These are phyloP conservation scores for Wickerhamomyces canadensis DNA, from an alignment of 805 yeast species.

Conservation along the genomic window DNA sequence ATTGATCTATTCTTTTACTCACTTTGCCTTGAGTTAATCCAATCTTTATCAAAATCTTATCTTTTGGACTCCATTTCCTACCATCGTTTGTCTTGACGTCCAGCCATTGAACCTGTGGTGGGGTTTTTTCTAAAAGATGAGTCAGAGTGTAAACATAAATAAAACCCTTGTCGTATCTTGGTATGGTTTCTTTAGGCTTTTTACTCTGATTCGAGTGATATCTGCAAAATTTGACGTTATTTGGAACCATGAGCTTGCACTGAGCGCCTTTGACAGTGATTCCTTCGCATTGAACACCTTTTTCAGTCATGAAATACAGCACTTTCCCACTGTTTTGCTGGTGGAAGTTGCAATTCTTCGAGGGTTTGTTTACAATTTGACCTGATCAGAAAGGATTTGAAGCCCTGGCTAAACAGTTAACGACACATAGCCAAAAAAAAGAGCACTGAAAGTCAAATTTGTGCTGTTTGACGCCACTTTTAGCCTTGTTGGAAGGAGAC, in stretches of 20 bases:
- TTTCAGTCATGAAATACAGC: no score
- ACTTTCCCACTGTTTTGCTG: no score
- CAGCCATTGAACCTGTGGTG: constrained; percentile 20
- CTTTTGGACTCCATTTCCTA: constrained; percentile 13
- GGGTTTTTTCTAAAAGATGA: constrained; percentile 13
- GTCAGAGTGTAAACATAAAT: constrained; percentile 21
- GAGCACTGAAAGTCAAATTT: no score
- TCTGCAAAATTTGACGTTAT: constrained; percentile 9
- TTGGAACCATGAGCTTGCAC: constrained; percentile 11
- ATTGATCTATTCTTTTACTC: constrained; percentile 14
- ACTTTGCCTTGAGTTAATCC: constrained; percentile 22
- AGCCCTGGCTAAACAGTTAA: no score
- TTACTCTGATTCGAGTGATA: no score
- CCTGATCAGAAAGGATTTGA: no score
- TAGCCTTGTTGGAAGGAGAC: no score
- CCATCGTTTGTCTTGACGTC: constrained; percentile 4
- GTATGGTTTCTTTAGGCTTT: background rate
- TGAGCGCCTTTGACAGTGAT: constrained; percentile 9
- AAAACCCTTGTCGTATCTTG: constrained; percentile 18
- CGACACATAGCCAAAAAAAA: no score
- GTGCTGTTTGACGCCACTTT: no score
- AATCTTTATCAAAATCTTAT: constrained; percentile 18
- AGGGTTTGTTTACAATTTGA: background rate
- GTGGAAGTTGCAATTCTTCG: no score
- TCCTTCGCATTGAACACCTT: constrained; percentile 20